Evolutionary conservation across 345 rosid species (phyloP), one percentile per base, ranked within the genome.

Genomic region (Citrus glauca): DNA sequence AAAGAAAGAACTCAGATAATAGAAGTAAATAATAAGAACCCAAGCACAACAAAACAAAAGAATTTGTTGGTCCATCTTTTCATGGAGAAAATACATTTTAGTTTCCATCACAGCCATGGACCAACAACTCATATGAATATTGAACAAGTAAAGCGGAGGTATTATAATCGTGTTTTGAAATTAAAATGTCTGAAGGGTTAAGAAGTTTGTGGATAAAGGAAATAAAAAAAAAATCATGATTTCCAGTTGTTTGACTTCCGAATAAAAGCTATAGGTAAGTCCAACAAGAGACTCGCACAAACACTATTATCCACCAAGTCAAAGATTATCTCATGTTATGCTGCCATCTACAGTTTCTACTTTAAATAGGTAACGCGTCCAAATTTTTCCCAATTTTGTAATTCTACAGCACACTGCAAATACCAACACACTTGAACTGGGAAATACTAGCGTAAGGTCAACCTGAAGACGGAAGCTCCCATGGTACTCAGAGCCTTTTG

Each of bases 401-500:
- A 72, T 24, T 33, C 16, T 74, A 30, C 11, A 19, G 27, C 6
- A 9, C 22, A 17, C 69, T 11, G 50, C 5, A 48, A 45, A 45
- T 64, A 64, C 20, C 78, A 74, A 38, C 40, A 27, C n/a, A 73
- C 19, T 38, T 61, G 48, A 64, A 65, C 48, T n/a, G 32, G 35
- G 33, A 66, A 30, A 48, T 16, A 57, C 14, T 35, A 55, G 11
- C 25, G 37, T 3, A 66, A 55, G 76, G 37, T 71, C 30, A 81
- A 94, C 99, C 99, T 96, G 92, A 96, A 96, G 55, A 96, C 98
- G 14, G 99, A 96, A 81, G 94, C 98, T 71, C 99, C 99, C 94
- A 96, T 92, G 75, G 99, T 94, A 82, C 90, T 79, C 64, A 96
- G 84, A 79, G 99, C 97, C 80, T 80, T 86, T 84, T 84, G 88